Base-by-base conservation (phyloP, 2,329 filamentous ascomycete genomes). In the Epichloe scottii region DNA sequence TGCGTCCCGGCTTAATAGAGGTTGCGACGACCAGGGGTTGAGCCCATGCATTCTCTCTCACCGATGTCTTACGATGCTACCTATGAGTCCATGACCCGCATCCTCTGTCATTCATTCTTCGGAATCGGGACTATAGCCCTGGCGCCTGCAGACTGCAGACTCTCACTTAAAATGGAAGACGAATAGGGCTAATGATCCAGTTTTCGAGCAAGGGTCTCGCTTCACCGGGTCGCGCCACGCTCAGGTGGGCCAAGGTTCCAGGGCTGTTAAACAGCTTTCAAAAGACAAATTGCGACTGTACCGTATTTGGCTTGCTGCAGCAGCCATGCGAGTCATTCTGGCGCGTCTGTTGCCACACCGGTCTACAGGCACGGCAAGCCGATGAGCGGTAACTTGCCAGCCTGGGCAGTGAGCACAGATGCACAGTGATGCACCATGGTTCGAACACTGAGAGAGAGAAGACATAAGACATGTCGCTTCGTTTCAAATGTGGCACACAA, bases 1-100 rank as follows among this genome's bases (percentile, higher is more conserved):
- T 4, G 12, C 14, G 37, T 46, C 12, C 34, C 44, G 19, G 39
- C 46, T 33, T 26, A n/a, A n/a, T n/a, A 7, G 23, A 35, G 17
- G 33, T 3, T 35, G 45, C 33, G n/a, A 44, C 45, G 19, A 48
- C 15, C 33, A 15, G 10, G 11, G 15, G 23, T 41, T 35, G 6
- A 21, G 17, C 23, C 37, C 37, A 49, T 52, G 30, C 46, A 46
- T 38, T 34, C 46, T 42, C 46, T 42, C 41, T 52, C 51, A 49
- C 51, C 51, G 46, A 40, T 52, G 51, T 52, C 46, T 49, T 42
- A 48, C 17, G 21, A 41, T 51, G 37, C 37, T 37, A 51, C 49
- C 37, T 23, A 43, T 40, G 44, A 51, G 26, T 38, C 37, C 35
- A 43, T 40, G 44, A 51, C 40, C 30, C n/a, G 39, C 45, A 46